These are phyloP conservation scores for Symbiodinium pilosum DNA, from an alignment of 73 alveolate genomes.

Conservation along the genomic window DNA sequence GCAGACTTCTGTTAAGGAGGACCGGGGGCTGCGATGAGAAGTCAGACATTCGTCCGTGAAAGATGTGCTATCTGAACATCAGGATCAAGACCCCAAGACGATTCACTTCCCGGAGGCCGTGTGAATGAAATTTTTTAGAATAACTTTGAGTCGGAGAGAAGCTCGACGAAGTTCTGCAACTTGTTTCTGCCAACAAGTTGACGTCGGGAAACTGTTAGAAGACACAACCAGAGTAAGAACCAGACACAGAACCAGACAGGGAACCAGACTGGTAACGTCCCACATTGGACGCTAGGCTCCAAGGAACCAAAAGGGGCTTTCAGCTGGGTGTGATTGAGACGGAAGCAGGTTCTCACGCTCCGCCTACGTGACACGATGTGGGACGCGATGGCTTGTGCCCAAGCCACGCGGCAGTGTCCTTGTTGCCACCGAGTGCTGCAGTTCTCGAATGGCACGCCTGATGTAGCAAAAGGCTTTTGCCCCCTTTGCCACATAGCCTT, in stretches of 20 bases:
- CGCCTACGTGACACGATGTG: not conserved
- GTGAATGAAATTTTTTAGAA: too few species aligned
- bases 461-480: not conserved
- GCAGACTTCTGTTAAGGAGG: not conserved
- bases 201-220: too few species aligned
- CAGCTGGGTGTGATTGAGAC: too few species aligned
- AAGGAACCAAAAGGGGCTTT: too few species aligned
- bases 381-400: not conserved
- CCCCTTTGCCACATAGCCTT: too few species aligned
- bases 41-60: not conserved
- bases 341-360: not conserved
- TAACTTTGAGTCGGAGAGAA: too few species aligned
- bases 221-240: too few species aligned
- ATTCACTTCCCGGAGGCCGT: not conserved
- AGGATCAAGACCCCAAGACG: slow-evolving; percentile 9
- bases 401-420: not conserved
- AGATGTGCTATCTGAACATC: not conserved
- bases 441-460: not conserved
- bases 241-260: too few species aligned
- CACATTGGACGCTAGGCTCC: too few species aligned
- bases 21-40: not conserved
- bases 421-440: not conserved
- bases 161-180: too few species aligned
- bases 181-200: too few species aligned
- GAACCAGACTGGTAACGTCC: too few species aligned